Evolutionary conservation across 2,329 filamentous ascomycete genomes (phyloP), one percentile per base, ranked within the genome.

Genomic region (Beauveria australis): DNA sequence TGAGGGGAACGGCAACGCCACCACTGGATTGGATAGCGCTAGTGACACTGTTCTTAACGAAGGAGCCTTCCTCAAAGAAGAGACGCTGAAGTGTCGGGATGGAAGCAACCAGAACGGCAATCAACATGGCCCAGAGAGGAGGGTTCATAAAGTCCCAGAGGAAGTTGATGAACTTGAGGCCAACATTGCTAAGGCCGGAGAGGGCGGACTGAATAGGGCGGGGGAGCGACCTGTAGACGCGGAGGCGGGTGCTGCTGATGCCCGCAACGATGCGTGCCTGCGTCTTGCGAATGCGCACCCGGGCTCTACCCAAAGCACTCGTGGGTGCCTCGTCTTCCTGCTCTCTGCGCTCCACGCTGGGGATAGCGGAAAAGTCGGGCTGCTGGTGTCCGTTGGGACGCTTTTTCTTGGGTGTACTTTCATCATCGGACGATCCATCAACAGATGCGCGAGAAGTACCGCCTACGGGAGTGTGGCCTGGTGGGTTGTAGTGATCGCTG

Each of bases 131-230:
- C 92, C 92, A 97, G 28, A 99, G 85, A 1, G 94, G 94, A 47
- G 94, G 93, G 74, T 97, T 97, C 93, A 99, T 97, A 73, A 97
- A 96, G 53, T 89, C 89, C 89, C 89, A 94, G 14, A 92, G 72
- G 57, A 92, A 92, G 53, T 75, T 75, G 66, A 83, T 74, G 66
- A 90, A 64, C 72, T 82, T 73, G 66, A 67, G 72, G 49, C 72
- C 75, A 19, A 76, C 66, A 12, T 61, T 65, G 53, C 71, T 68
- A 8, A 74, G 16, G 47, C 67, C 67, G 2, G 67, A 62, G 16
- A 79, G 64, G 0, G 64, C 51, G 5, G 65, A 63, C 66, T 79
- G 80, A 40, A 79, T 30, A 5, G 78, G 74, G 2, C 46, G 54
- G 1, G 81, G 81, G 19, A 82, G 71, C n/a, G 69, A 61, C 46